Conservation (phyloP, 2,329 filamentous ascomycete species). For the Tolypocladium sp. region DNA sequence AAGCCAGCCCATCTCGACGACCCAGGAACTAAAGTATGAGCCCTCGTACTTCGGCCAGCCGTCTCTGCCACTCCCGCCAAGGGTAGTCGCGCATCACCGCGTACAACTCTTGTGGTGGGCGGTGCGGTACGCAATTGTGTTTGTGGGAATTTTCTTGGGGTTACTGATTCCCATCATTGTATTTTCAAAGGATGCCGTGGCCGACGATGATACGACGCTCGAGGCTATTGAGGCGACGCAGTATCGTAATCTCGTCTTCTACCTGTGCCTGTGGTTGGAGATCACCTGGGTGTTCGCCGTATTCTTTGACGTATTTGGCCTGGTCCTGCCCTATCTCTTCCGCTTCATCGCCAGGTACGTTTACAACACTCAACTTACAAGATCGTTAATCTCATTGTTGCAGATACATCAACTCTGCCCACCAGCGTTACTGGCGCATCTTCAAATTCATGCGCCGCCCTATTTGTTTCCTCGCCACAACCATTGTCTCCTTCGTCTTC, state of each 20-base stretch:
- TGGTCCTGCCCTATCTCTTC: not conserved
- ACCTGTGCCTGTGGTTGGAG: not conserved
- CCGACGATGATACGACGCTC: not conserved
- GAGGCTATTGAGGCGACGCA: not conserved
- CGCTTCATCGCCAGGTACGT: not conserved
- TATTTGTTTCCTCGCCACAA: not conserved
- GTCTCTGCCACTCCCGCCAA: not conserved
- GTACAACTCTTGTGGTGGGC: not conserved
- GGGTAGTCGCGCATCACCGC: not conserved
- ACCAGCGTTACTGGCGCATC: not conserved
- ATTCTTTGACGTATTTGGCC: not conserved
- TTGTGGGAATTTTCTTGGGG: not conserved
- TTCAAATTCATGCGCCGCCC: not conserved
- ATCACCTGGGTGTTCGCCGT: not conserved
- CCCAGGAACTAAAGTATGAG: not conserved
- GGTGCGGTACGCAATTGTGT: not conserved
- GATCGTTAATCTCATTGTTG: not conserved
- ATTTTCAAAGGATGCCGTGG: not conserved
- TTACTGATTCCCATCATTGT: not conserved
- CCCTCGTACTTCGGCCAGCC: not conserved
- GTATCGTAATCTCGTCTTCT: not conserved
- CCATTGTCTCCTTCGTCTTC: not conserved
- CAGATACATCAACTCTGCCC: not conserved
- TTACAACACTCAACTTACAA: not conserved
- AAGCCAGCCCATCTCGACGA: not conserved